These are phyloP conservation scores for Pelagomonas calceolata DNA, from an alignment of 108 stramenopile species.

Conservation along the genomic window DNA sequence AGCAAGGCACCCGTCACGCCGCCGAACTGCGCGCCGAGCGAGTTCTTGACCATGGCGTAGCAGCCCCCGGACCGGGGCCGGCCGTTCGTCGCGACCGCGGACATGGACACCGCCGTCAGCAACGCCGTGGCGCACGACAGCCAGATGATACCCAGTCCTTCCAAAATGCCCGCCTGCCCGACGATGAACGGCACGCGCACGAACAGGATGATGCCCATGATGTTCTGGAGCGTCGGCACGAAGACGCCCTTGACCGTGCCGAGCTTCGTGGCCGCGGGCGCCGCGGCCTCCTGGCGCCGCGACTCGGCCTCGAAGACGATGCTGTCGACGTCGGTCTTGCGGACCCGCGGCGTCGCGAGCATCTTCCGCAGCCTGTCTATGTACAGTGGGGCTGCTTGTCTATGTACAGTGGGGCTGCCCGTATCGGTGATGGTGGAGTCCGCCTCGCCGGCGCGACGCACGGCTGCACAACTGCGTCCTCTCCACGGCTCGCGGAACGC, in stretches of 20 bases:
- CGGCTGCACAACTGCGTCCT: too few species aligned
- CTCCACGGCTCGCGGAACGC: too few species aligned
- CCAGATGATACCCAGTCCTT: conserved; percentile 26
- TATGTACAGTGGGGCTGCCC: too few species aligned
- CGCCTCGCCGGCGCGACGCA: too few species aligned
- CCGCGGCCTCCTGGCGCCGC: too few species aligned
- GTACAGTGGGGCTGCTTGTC: too few species aligned
- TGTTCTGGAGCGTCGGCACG: conserved; percentile 42
- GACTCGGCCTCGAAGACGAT: too few species aligned
- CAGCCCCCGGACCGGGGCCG: conserved; percentile 38
- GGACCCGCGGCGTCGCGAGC: too few species aligned
- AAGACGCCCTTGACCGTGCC: conserved; percentile 37
- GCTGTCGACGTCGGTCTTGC: too few species aligned
- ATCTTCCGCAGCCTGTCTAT: too few species aligned
- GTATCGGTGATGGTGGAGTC: too few species aligned
- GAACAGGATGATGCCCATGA: conserved; percentile 45
- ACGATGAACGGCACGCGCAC: conserved; percentile 40
- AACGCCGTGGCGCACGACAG: conserved; percentile 23
- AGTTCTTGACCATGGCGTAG: conserved; percentile 40
- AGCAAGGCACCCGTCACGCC: conserved; percentile 38
- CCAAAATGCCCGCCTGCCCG: conserved; percentile 35
- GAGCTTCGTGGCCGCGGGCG: conserved; percentile 16
- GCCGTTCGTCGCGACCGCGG: conserved; percentile 43
- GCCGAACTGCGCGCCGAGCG: conserved; percentile 37
- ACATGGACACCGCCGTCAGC: conserved; percentile 37